Percentiles rank a stretch among this genome's conserved stretches.
These are phyloP conservation scores for Brettanomyces anomalus DNA, from an alignment of 805 yeast genomes.

Conservation along the genomic window DNA sequence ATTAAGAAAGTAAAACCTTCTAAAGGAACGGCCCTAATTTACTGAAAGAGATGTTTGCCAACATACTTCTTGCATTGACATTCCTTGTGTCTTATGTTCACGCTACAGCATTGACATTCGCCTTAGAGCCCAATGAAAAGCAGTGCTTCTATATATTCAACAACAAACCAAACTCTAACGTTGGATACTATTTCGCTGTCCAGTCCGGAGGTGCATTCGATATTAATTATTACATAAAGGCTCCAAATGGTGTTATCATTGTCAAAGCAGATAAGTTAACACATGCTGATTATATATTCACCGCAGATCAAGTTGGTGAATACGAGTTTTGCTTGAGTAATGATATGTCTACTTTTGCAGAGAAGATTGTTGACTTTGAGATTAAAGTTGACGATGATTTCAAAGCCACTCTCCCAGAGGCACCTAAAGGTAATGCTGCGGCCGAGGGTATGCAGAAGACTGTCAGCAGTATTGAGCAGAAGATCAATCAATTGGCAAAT, in stretches of 20 bases:
- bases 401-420: constrained; percentile 55
- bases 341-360: constrained; percentile 73
- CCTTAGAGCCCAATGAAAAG: constrained; percentile 65
- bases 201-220: constrained; percentile 75
- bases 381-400: constrained; percentile 47
- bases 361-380: constrained; percentile 80
- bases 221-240: constrained; percentile 57
- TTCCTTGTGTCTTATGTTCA: constrained; percentile 13
- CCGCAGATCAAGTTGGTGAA: constrained; percentile 62
- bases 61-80: constrained; percentile 5
- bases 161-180: constrained; percentile 44
- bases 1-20: no score
- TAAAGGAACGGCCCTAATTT: no score
- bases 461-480: constrained; percentile 49
- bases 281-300: constrained; percentile 73
- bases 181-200: constrained; percentile 78
- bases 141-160: constrained; percentile 69
- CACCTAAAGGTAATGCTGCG: constrained; percentile 44
- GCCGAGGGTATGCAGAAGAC: constrained; percentile 48
- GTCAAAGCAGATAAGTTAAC: constrained; percentile 51
- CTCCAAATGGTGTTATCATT: constrained; percentile 48
- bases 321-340: constrained; percentile 82
- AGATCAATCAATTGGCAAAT: constrained; percentile 46
- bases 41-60: not conserved
- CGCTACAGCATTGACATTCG: constrained; percentile 60